A percentile compares a stretch with the other conserved stretches of the same genome.
phyloP scores from a whole-genome alignment of 345 rosid genomes.

The Brassica rapa region DNA sequence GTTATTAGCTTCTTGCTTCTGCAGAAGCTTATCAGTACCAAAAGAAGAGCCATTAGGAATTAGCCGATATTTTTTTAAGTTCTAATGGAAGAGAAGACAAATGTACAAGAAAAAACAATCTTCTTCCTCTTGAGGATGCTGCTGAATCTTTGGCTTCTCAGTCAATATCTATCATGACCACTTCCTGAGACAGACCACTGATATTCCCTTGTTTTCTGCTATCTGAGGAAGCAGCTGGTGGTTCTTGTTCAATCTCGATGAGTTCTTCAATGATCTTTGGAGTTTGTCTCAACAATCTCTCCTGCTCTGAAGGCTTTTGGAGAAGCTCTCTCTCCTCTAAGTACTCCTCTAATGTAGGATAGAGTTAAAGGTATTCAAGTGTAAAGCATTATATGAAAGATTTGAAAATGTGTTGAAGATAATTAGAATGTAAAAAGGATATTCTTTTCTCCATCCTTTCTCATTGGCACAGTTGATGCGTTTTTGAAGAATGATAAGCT shows the following conservation, averaged over 20 bases:
- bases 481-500: constrained; percentile 34
- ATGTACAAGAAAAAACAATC: not conserved
- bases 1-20: constrained; percentile 1
- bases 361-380: constrained; percentile 34
- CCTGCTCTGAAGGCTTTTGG: constrained; percentile 37
- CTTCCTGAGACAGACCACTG: constrained; percentile 10
- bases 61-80: constrained; percentile 14
- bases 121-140: not conserved
- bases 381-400: not conserved
- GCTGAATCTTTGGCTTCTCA: constrained; percentile 3
- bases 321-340: constrained; percentile 39
- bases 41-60: not conserved
- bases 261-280: constrained; percentile 36
- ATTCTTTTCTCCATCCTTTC: constrained; percentile 43
- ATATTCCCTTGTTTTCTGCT: constrained; percentile 10
- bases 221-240: constrained; percentile 3
- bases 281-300: constrained; percentile 25
- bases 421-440: constrained; percentile 29
- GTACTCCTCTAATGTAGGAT: constrained; percentile 32
- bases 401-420: not conserved
- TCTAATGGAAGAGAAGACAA: not conserved
- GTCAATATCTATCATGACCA: constrained; percentile 21
- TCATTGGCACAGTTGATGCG: constrained; percentile 37
- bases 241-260: constrained; percentile 18
- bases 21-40: constrained; percentile 5